Evolutionary conservation across 1,284 basidiomycete species (phyloP).

Genomic region (Cryptococcus sp.): DNA sequence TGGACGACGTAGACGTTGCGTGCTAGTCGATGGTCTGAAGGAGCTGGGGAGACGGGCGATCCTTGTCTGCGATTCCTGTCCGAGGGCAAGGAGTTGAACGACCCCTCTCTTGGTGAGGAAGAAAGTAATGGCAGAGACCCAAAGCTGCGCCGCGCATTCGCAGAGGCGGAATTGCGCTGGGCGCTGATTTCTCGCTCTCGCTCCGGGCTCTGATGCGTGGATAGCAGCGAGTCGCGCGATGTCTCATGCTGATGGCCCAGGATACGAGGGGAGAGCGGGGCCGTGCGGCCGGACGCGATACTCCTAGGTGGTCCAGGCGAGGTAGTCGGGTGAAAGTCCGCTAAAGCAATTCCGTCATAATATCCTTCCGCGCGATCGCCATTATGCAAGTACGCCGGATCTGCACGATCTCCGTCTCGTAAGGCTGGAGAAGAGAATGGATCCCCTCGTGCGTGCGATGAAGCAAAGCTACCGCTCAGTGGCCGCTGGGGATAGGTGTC

Average conservation of each 20-base stretch:
- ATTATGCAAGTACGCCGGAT: background rate
- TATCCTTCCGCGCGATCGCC: background rate
- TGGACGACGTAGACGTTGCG: slow-evolving; percentile 38
- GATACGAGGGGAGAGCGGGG: background rate
- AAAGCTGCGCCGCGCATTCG: background rate
- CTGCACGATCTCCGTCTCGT: background rate
- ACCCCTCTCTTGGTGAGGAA: slow-evolving; percentile 8
- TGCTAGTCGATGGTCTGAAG: background rate
- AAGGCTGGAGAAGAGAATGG: background rate
- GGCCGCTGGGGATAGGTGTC: slow-evolving; percentile 10
- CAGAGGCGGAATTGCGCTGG: background rate
- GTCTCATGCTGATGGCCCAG: background rate
- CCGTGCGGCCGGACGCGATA: background rate
- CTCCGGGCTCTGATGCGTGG: background rate
- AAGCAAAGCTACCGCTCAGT: background rate
- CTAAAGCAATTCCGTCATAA: slow-evolving; percentile 7
- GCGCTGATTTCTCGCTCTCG: background rate
- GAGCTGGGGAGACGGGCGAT: slow-evolving; percentile 6
- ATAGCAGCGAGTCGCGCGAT: background rate
- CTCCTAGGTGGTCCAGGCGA: background rate
- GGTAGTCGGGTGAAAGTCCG: slow-evolving; percentile 4
- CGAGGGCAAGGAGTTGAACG: slow-evolving; percentile 5
- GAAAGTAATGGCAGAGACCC: background rate
- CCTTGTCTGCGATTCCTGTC: background rate
- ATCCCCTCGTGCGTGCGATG: background rate